phyloP scores from a whole-genome alignment of 306 rosid species.

The Vicia villosa region DNA sequence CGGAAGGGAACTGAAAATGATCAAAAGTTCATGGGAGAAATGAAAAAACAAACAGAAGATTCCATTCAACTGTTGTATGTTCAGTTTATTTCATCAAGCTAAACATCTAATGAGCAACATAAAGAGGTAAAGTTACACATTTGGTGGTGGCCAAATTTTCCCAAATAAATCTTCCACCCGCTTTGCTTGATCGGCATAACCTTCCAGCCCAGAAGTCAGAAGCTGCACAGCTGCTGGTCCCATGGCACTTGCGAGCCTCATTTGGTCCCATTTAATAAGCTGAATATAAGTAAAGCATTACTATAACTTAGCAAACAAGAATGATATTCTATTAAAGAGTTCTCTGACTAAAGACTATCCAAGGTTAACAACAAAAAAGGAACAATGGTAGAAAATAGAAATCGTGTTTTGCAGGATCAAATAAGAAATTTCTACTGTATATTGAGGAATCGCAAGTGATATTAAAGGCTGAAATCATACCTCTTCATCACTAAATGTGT shows the following conservation, averaged over 20 bases:
- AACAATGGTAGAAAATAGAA: slow-evolving; percentile 1
- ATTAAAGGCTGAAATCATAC: slow-evolving; percentile 47
- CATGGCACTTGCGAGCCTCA: slow-evolving; percentile 70
- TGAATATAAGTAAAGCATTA: slow-evolving; percentile 42
- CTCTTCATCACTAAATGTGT: slow-evolving; percentile 74
- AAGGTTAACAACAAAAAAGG: slow-evolving; percentile 24
- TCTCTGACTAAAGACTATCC: slow-evolving; percentile 1
- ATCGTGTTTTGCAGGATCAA: slow-evolving; percentile 19
- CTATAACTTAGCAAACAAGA: slow-evolving; percentile 1
- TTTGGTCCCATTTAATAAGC: slow-evolving; percentile 87
- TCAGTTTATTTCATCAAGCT: slow-evolving; percentile 41
- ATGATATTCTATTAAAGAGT: slow-evolving; percentile 1
- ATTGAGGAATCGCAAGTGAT: slow-evolving; percentile 10
- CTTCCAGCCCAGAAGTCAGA: slow-evolving; percentile 78
- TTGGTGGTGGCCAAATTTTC: slow-evolving; percentile 98
- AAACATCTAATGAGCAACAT: slow-evolving; percentile 24
- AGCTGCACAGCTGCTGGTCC: slow-evolving; percentile 91
- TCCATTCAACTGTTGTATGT: neutral
- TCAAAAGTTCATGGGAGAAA: slow-evolving; percentile 5
- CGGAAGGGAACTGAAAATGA: slow-evolving; percentile 20
- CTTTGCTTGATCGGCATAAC: slow-evolving; percentile 78
- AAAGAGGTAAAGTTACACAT: slow-evolving; percentile 57
- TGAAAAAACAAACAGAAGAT: neutral
- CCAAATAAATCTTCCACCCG: slow-evolving; percentile 81
- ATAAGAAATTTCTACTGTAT: slow-evolving; percentile 19